Conservation (phyloP, 2,329 filamentous ascomycete genomes). For the Mariannaea sp. region DNA sequence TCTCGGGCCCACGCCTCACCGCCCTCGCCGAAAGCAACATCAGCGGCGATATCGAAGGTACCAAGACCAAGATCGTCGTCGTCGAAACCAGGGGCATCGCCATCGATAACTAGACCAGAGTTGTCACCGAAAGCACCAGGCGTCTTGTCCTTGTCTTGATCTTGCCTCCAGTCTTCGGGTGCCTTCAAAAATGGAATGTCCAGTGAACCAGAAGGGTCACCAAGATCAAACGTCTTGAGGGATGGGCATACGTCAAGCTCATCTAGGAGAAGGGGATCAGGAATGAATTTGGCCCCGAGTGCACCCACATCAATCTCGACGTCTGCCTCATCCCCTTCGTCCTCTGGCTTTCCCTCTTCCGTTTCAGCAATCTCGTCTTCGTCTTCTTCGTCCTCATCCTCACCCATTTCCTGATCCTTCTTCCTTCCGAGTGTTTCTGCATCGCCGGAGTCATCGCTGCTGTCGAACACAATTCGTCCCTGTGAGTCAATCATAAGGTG, state of each 20-base stretch:
- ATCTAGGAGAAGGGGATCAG: constrained; percentile 76
- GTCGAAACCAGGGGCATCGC: constrained; percentile 78
- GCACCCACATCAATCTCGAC: constrained; percentile 78
- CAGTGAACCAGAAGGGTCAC: constrained; percentile 80
- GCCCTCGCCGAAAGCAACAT: constrained; percentile 90
- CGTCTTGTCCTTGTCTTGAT: constrained; percentile 66
- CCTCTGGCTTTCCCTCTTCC: constrained; percentile 46
- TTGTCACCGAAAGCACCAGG: constrained; percentile 64
- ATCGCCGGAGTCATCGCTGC: constrained; percentile 81
- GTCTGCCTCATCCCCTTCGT: constrained; percentile 55
- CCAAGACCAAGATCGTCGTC: constrained; percentile 73
- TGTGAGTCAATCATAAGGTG: constrained; percentile 94
- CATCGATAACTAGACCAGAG: constrained; percentile 83
- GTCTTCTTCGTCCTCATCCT: constrained; percentile 45
- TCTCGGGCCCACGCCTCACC: constrained; percentile 95
- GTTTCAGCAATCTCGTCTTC: constrained; percentile 29
- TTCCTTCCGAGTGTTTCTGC: constrained; percentile 43
- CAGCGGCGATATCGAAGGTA: constrained; percentile 70
- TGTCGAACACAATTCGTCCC: constrained; percentile 96
- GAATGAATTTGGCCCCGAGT: constrained; percentile 83
- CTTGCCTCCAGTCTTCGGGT: constrained; percentile 80
- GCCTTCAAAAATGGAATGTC: constrained; percentile 93
- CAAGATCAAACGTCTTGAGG: constrained; percentile 90
- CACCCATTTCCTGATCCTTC: constrained; percentile 47
- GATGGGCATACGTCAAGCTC: constrained; percentile 93